Conservation (phyloP, 1,284 basidiomycete species). For the Apiotrichum siamense region DNA sequence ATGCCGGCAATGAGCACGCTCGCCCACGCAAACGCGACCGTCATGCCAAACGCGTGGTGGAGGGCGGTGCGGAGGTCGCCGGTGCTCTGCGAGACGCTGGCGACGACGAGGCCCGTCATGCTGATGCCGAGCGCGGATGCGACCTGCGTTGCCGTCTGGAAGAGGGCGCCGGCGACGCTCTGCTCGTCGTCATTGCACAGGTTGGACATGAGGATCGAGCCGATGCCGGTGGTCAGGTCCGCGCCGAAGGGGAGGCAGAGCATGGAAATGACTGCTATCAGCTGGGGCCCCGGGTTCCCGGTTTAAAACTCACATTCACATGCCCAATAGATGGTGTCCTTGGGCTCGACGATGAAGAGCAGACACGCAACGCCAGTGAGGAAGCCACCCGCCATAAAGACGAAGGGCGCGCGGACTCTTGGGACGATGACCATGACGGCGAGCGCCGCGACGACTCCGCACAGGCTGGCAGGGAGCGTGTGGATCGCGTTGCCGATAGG, state of each 20-base stretch:
- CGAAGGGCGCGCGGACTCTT: slow-evolving; percentile 22
- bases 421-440: slow-evolving; percentile 25
- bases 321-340: slow-evolving; percentile 30
- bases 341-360: slow-evolving; percentile 29
- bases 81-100: slow-evolving; percentile 8
- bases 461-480: slow-evolving; percentile 22
- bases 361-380: slow-evolving; percentile 21
- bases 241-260: slow-evolving; percentile 32
- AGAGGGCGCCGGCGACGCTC: slow-evolving; percentile 30
- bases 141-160: slow-evolving; percentile 30
- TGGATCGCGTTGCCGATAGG: slow-evolving; percentile 22
- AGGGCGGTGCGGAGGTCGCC: slow-evolving; percentile 18
- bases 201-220: slow-evolving; percentile 35
- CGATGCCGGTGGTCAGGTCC: slow-evolving; percentile 31
- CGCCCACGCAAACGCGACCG: slow-evolving; percentile 19
- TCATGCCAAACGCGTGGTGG: slow-evolving; percentile 23
- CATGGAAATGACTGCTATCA: slow-evolving; percentile 19
- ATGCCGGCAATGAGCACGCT: slow-evolving; percentile 11
- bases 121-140: slow-evolving; percentile 28
- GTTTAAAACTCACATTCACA: slow-evolving; percentile 14
- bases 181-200: slow-evolving; percentile 30
- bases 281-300: background rate
- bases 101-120: slow-evolving; percentile 18
- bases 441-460: slow-evolving; percentile 27
- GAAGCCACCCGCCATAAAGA: slow-evolving; percentile 26